Evolutionary conservation across 1,284 basidiomycete genomes (phyloP).

Genomic region (Cronartium ribicola): DNA sequence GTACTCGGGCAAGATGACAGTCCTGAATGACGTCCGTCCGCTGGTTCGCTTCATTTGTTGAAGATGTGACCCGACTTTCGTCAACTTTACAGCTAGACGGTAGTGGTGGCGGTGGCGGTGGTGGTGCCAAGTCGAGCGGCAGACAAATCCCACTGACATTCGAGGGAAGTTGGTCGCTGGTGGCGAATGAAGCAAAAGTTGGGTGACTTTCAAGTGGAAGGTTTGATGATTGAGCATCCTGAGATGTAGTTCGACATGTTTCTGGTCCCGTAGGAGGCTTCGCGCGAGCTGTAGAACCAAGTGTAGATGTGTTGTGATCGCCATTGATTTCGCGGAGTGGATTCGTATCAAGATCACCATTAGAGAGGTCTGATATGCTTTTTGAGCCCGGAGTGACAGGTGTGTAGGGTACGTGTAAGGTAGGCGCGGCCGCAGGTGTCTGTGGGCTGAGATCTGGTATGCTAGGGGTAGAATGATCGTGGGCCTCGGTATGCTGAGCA

Average conservation of each 20-base stretch:
- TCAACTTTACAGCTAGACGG: not conserved
- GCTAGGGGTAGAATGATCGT: not conserved
- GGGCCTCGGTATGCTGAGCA: not conserved
- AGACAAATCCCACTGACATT: not conserved
- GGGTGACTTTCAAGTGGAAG: not conserved
- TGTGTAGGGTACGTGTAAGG: not conserved
- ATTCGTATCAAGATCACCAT: not conserved
- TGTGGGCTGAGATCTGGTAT: not conserved
- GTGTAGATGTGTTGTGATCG: not conserved
- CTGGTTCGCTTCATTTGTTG: no score
- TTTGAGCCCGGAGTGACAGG: conserved; percentile 2
- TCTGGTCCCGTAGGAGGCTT: no score
- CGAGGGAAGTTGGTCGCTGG: not conserved
- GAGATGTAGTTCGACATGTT: no score
- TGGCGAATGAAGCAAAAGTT: not conserved
- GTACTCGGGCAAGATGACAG: not conserved
- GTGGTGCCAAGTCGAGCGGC: not conserved
- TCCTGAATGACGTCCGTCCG: not conserved
- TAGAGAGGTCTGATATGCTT: not conserved
- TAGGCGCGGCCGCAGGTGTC: not conserved
- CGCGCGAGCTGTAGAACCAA: not conserved
- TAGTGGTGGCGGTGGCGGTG: not conserved
- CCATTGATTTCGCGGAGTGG: not conserved
- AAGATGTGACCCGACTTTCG: not conserved
- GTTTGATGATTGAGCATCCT: not conserved